These are phyloP conservation scores for Gnaphalium uliginosum DNA, from an alignment of 129 eudicot species.

Conservation along the genomic window DNA sequence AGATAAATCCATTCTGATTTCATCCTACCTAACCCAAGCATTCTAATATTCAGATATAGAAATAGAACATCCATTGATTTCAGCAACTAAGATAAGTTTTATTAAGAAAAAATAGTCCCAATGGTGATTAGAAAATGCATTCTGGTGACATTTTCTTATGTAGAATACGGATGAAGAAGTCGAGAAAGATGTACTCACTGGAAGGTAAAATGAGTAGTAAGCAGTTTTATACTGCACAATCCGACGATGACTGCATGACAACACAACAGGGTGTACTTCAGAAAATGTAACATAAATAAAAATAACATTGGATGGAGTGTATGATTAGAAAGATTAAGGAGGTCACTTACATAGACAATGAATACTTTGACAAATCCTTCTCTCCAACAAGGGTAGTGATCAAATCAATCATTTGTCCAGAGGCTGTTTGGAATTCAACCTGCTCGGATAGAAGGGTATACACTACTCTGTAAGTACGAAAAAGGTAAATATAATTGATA, in stretches of 20 bases:
- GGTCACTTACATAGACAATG: constrained; percentile 62
- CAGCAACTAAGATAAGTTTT: not conserved
- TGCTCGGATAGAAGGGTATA: constrained; percentile 33
- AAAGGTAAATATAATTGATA: constrained; percentile 14
- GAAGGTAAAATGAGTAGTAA: constrained; percentile 90
- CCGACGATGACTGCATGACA: constrained; percentile 75
- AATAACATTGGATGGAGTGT: not conserved
- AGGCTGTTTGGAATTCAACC: constrained; percentile 92
- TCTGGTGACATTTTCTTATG: not conserved
- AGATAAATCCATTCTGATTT: constrained; percentile 3
- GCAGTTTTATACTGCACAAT: constrained; percentile 95
- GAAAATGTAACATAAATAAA: constrained; percentile 1
- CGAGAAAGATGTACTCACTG: constrained; percentile 51
- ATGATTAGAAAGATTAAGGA: constrained; percentile 6
- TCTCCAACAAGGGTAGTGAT: constrained; percentile 89
- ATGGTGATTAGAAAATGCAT: constrained; percentile 19
- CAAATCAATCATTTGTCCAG: constrained; percentile 91
- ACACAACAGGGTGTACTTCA: constrained; percentile 18
- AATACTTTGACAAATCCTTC: constrained; percentile 82
- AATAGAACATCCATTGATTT: not conserved
- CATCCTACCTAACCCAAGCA: constrained; percentile 17
- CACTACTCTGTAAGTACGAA: constrained; percentile 8
- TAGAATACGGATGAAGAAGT: not conserved
- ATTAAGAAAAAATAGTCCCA: not conserved
- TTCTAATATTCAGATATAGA: constrained; percentile 8